A percentile compares a stretch with the other conserved stretches of the same genome.
Evolutionary conservation across 139 green algal genomes (phyloP).

Genomic region (Pseudopediastrum boryanum): DNA sequence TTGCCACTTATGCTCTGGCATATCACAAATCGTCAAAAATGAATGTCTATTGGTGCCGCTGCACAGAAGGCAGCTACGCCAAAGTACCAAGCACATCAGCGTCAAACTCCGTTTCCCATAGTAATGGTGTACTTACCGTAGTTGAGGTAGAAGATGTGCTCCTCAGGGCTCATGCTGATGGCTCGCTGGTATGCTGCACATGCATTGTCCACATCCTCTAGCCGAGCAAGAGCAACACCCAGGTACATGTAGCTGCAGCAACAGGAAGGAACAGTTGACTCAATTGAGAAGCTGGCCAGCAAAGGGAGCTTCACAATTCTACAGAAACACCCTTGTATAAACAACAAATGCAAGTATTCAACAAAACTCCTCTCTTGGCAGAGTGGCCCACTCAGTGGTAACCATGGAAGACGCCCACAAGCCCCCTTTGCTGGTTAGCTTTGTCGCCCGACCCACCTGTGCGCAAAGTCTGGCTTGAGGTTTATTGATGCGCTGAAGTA

Average conservation of each 20-base stretch:
- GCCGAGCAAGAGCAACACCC: constrained; percentile 47
- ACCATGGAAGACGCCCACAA: no score
- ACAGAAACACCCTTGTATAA: no score
- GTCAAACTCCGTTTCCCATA: neutral
- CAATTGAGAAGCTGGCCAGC: neutral
- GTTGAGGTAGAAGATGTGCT: constrained; percentile 79
- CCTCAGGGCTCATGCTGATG: constrained; percentile 60
- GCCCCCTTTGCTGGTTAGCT: no score
- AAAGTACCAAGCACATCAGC: neutral
- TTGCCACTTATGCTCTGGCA: neutral
- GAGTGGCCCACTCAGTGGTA: no score
- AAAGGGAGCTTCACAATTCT: no score
- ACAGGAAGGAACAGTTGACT: neutral
- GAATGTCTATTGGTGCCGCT: neutral
- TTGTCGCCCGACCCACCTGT: constrained; percentile 46
- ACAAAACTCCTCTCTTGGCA: no score
- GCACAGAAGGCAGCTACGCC: neutral
- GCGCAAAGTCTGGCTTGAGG: constrained; percentile 77
- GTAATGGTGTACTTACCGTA: constrained; percentile 54
- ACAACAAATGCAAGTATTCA: no score
- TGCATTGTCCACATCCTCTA: constrained; percentile 80
- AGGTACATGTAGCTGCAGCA: constrained; percentile 73
- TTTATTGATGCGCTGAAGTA: constrained; percentile 81
- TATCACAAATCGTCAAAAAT: neutral
- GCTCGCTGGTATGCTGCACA: constrained; percentile 75